Evolutionary conservation across 495 filamentous ascomycete genomes (phyloP).

Genomic region (Penicillium manginii): DNA sequence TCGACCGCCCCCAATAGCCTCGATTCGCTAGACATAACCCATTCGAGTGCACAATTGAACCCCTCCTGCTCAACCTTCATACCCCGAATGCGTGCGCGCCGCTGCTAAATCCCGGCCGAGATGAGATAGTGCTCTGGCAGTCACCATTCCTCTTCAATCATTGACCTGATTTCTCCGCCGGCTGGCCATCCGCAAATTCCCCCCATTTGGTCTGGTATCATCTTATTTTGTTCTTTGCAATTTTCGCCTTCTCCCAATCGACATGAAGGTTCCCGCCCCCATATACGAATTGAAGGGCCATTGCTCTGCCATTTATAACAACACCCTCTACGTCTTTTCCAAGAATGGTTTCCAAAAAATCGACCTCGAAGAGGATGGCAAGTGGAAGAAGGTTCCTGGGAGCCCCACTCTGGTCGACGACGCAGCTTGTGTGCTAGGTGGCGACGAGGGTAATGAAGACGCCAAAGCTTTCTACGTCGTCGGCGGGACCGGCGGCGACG

Average conservation of each 20-base stretch:
- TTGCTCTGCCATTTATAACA: slow-evolving; percentile 81
- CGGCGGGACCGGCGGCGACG: slow-evolving; percentile 65
- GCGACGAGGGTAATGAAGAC: slow-evolving; percentile 55
- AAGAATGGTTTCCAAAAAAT: slow-evolving; percentile 75
- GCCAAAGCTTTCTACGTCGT: slow-evolving; percentile 78
- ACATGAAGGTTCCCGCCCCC: slow-evolving; percentile 70
- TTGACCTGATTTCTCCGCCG: slow-evolving; percentile 24
- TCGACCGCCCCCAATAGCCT: too few relatives aligned
- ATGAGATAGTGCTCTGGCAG: slow-evolving; percentile 53
- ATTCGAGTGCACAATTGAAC: too few relatives aligned
- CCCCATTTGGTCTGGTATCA: slow-evolving; percentile 39
- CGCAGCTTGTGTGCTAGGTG: slow-evolving; percentile 73
- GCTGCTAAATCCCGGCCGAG: slow-evolving; percentile 18
- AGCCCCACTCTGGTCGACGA: slow-evolving; percentile 68
- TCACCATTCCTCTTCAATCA: slow-evolving; percentile 30
- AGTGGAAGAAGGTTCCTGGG: too few relatives aligned
- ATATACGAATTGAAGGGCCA: slow-evolving; percentile 66
- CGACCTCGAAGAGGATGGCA: slow-evolving; percentile 63
- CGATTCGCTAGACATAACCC: too few relatives aligned
- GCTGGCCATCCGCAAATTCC: slow-evolving; percentile 36
- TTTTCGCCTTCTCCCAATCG: slow-evolving; percentile 18
- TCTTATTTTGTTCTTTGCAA: slow-evolving; percentile 10
- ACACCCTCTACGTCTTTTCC: slow-evolving; percentile 86
- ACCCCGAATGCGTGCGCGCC: slow-evolving; percentile 14
- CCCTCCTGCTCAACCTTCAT: background rate